Evolutionary conservation across 179 eudicot species (phyloP), one percentile per base, ranked within the genome.

Genomic region (Actinidia arguta): DNA sequence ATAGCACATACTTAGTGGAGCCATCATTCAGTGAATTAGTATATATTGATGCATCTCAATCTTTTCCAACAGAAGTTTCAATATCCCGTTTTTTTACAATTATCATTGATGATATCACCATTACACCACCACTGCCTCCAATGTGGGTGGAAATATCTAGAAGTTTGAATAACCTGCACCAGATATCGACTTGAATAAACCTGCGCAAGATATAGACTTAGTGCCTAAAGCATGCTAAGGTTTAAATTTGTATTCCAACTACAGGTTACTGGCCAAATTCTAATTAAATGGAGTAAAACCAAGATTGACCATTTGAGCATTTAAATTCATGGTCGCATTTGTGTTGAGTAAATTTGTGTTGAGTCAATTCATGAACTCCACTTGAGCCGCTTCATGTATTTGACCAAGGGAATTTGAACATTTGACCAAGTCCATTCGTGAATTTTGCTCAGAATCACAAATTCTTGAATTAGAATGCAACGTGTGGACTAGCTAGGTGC

Each of bases 111-210:
- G 24, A 61, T 16, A 25, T 25, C 64, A 39, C 56, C 51, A 42
- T 18, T 58, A 77, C 70, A 62, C 42, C 56, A 78, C 70, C 71
- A 39, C 62, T 44, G 31, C 55, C 22, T 59, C 80, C 70, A 77
- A 50, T 44, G 42, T 36, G 3, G 31, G 70, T 66, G 70, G 18
- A 66, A 66, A 66, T 36, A 27, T 31, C 13, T n/a, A n/a, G n/a
- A n/a, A n/a, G n/a, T n/a, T n/a, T 24, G 36, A 66, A 36, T 27
- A 66, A 14, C 70, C 31, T 12, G 42, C 70, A 36, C 46, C 20
- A 39, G 2, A 20, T 7, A 18, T 8, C 46, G 47, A 42, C 8
- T 47, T 22, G 55, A 51, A 71, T 71, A 16, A 71, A 4, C 36
- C 54, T 71, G n/a, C 36, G 22, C 56, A 71, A 47, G 17, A 22